Base-by-base conservation (phyloP, 129 eudicot genomes). In the Kitagawia praeruptora region DNA sequence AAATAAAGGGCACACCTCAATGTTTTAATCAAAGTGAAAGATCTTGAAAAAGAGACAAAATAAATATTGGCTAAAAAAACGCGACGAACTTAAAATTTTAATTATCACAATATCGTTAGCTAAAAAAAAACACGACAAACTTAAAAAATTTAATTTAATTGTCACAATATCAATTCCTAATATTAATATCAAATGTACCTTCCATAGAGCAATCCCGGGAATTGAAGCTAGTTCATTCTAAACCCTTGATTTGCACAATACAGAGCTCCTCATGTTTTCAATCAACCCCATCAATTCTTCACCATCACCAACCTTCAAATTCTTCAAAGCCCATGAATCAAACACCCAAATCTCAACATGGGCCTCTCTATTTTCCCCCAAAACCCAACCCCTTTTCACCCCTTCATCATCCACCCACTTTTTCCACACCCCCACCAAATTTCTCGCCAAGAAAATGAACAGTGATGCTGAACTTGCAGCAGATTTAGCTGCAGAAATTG, bases 401-500 rank as follows among this genome's bases (percentile, higher is more conserved):
- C 54, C 77, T 15, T 39, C 75, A 31, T 46, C 77, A 45, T 41
- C 77, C 77, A 44, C 8, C 16, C 18, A 41, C 85, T 67, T 72
- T 41, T 37, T 11, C 75, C 42, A 34, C 56, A 40, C 3, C 76
- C 42, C 16, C 34, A n/a, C 77, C 79, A 85, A 79, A 28, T 70
- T 83, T 77, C 81, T 81, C 45, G 83, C 87, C 83, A 71, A 58
- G 77, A 86, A 67, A 42, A 76, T 46, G 81, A 67, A 71, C 80
- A 80, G 74, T 12, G 92, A 87, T 69, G 54, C 87, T 58, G 82
- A 80, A 42, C 83, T 90, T 11, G 90, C 93, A 5, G 61, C 73
- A 39, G 91, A 83, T 18, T 80, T 90, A 9, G 80, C 88, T 40
- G 54, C 81, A 40, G 92, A 89, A 75, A 85, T 86, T 9, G 81